Evolutionary conservation across 1,139 yeast genomes (phyloP), one percentile per base, ranked within the genome.

Genomic region (Saccharomyces hybrid): DNA sequence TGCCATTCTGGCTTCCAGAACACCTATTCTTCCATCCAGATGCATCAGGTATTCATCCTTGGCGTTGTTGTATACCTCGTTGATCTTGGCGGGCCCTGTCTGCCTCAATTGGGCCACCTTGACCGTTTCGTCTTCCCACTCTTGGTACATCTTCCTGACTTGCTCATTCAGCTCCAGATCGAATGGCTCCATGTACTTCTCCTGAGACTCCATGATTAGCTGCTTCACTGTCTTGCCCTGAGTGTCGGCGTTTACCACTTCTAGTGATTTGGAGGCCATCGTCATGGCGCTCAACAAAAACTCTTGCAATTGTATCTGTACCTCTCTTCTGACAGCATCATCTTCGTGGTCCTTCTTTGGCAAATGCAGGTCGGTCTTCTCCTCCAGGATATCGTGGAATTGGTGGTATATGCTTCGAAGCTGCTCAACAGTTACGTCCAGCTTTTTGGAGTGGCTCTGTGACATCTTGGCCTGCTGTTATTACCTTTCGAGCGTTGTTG

Each of bases 61-160:
- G 2, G 63, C 61, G 14, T 65, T 59, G 47, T 60, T 63, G 57
- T 71, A 74, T 3, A 60, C 52, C 2, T 60, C 58, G 48, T 64
- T 68, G n/a, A 70, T 58, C 23, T 60, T 55, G 8, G 59, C 59
- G 0, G 88, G 89, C n/a, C 79, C 71, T 13, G 74, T 75, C 51
- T 80, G 72, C 50, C 89, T 70, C 53, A 82, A 67, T 38, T 72
- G 70, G 0, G 87, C 77, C 28, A 82, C 76, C 53, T 73, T 76
- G 1, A 79, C 76, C 0, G 86, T 80, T 58, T 80, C 81, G 49
- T 75, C 77, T 59, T 85, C 90, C 56, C 84, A 82, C 49, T 76
- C 75, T 52, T 75, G 75, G 57, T 84, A 76, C 44, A 80, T 64
- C 50, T 75, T 74, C 50, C 88, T 71, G 34, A 85, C 76, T 53